Evolutionary conservation across 352 stramenopile genomes (phyloP), one percentile per base, ranked within the genome.

Genomic region (Pythium plurisporium): DNA sequence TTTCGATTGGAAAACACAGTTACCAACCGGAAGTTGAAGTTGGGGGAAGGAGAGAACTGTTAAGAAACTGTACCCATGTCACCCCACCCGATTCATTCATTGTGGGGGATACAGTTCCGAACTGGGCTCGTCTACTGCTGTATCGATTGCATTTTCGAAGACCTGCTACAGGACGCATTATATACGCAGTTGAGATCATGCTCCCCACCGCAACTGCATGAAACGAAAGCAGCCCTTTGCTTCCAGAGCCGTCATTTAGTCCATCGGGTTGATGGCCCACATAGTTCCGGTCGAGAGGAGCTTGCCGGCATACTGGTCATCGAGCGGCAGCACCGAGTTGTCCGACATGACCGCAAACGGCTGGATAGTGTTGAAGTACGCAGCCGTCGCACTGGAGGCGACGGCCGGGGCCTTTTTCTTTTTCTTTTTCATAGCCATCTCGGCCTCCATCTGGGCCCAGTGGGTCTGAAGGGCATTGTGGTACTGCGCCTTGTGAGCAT

Each of bases 291-390:
- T 22, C 1, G 25, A 33, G n/a, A 69, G 55, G 22, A 51, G 50
- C 23, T 60, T 60, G 38, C 59, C 64, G 5, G 64, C 49, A 44
- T 66, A 69, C 54, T 72, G 64, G 59, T 67, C 49, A 19, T 68
- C 64, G 27, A 72, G 59, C 10, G 64, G 64, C 42, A 72, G 15
- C 34, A 62, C 22, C 25, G 49, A 36, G 48, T 42, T 59, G 51
- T 72, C 59, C 10, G 52, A 55, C 53, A 72, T 68, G 37, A 72
- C 59, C 1, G 48, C 59, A 11, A 72, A 68, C 14, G 59, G 44
- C 33, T 68, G 64, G 22, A 72, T 64, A 9, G 54, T 68, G 37
- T 55, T 72, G 50, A 72, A 62, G 50, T 66, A 72, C 25, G 64
- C 56, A 4, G 59, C 44, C 17, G 34, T 66, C 31, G 59, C 36